phyloP scores from a whole-genome alignment of 805 yeast genomes.

The Komagataella pseudopastoris region DNA sequence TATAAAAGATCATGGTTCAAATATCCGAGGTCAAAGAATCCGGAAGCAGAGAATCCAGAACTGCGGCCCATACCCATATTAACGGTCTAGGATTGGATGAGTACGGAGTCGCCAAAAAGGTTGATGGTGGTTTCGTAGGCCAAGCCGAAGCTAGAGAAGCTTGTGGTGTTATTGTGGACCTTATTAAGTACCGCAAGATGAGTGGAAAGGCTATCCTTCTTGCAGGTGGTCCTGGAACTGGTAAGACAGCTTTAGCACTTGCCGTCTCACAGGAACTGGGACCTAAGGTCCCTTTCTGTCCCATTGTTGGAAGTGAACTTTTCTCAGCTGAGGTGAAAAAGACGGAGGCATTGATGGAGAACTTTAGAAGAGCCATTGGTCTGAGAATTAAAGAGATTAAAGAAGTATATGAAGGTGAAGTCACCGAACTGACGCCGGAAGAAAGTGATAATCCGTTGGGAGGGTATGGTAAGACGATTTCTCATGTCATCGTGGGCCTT shows the following conservation, averaged over 20 bases:
- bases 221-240: slow-evolving; percentile 98
- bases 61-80: slow-evolving; percentile 96
- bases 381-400: slow-evolving; percentile 92
- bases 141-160: slow-evolving; percentile 75
- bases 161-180: slow-evolving; percentile 87
- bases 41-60: slow-evolving; percentile 41
- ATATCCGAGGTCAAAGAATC: slow-evolving; percentile 8
- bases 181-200: slow-evolving; percentile 84
- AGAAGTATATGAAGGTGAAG: slow-evolving; percentile 97
- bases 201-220: slow-evolving; percentile 91
- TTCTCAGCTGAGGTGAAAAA: slow-evolving; percentile 95
- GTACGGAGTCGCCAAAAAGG: slow-evolving; percentile 66
- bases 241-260: slow-evolving; percentile 93
- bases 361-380: slow-evolving; percentile 93
- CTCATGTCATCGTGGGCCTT: slow-evolving; percentile 88
- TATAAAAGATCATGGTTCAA: slow-evolving; percentile 4
- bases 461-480: slow-evolving; percentile 92
- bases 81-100: slow-evolving; percentile 92
- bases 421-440: slow-evolving; percentile 88
- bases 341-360: slow-evolving; percentile 93
- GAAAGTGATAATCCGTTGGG: slow-evolving; percentile 95
- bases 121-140: slow-evolving; percentile 85
- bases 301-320: slow-evolving; percentile 89
- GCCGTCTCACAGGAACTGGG: slow-evolving; percentile 95
- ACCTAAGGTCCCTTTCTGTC: slow-evolving; percentile 95